A percentile compares a stretch with the other conserved stretches of the same genome.
phyloP scores from a whole-genome alignment of 2,329 filamentous ascomycete genomes.

The Scolecobasidium constrictum region DNA sequence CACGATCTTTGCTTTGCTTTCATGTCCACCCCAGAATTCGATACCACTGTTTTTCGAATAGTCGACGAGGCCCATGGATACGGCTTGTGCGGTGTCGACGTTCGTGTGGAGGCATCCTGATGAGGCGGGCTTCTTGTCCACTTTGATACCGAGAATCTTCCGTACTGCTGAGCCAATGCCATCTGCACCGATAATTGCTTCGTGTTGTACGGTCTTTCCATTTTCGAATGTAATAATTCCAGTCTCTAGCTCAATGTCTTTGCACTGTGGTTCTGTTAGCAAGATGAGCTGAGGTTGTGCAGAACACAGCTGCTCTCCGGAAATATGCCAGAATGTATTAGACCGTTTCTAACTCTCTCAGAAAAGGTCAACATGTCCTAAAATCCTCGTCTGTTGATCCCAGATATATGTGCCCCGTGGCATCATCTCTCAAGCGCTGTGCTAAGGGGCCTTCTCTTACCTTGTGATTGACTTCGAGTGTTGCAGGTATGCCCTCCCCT shows the following conservation, averaged over 20 bases:
- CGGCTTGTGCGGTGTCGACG: slow-evolving; percentile 1
- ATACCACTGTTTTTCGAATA: slow-evolving; percentile 4
- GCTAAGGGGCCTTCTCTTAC: too few species aligned
- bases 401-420: too few species aligned
- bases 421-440: slow-evolving; percentile 33
- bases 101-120: slow-evolving; percentile 3
- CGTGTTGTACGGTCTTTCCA: slow-evolving; percentile 32
- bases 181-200: slow-evolving; percentile 46
- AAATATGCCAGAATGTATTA: too few species aligned
- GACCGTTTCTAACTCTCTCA: too few species aligned
- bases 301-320: too few species aligned
- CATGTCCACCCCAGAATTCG: slow-evolving; percentile 1
- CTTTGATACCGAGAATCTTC: slow-evolving; percentile 10
- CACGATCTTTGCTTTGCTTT: slow-evolving; percentile 1
- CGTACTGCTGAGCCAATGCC: slow-evolving; percentile 42
- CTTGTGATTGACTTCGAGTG: slow-evolving; percentile 41
- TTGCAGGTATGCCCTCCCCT: slow-evolving; percentile 32
- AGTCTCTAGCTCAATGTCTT: slow-evolving; percentile 38
- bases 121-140: slow-evolving; percentile 1
- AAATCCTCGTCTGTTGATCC: too few species aligned
- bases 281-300: too few species aligned
- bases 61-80: background rate
- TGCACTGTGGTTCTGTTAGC: slow-evolving; percentile 24
- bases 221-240: slow-evolving; percentile 36
- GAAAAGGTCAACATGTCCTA: too few species aligned